phyloP scores from a whole-genome alignment of 2,329 filamentous ascomycete genomes.

The Aspergillus versicolor region DNA sequence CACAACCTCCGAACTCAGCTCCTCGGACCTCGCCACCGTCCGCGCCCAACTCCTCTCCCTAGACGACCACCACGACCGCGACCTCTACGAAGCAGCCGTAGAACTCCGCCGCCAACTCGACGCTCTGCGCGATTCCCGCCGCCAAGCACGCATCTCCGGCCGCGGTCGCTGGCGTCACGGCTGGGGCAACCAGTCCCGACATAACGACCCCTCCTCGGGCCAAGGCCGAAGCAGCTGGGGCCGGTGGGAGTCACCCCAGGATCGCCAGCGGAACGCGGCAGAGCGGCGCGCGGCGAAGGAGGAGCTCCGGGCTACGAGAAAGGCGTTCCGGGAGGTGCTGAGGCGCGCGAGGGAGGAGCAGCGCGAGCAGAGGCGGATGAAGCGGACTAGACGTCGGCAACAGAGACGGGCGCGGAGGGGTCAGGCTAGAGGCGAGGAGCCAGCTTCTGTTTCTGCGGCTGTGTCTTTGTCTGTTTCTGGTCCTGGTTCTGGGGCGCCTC shows the following conservation, averaged over 20 bases:
- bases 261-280: constrained; percentile 29
- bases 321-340: constrained; percentile 37
- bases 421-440: background rate
- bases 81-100: constrained; percentile 35
- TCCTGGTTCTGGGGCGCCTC: background rate
- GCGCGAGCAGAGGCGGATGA: constrained; percentile 27
- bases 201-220: background rate
- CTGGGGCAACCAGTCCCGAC: constrained; percentile 13
- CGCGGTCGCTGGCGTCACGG: constrained; percentile 24
- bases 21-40: constrained; percentile 36
- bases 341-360: constrained; percentile 38
- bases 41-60: constrained; percentile 36
- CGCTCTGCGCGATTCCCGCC: constrained; percentile 34
- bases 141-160: constrained; percentile 26
- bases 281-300: constrained; percentile 35
- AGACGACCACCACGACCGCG: constrained; percentile 36
- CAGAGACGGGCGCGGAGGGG: constrained; percentile 15
- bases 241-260: constrained; percentile 37
- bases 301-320: constrained; percentile 37
- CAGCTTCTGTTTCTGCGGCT: background rate
- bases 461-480: background rate
- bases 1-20: constrained; percentile 36
- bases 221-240: constrained; percentile 29
- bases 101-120: constrained; percentile 37
- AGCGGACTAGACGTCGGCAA: constrained; percentile 25